Evolutionary conservation across 2,329 filamentous ascomycete genomes (phyloP).

Genomic region (Ramularia endophylla): DNA sequence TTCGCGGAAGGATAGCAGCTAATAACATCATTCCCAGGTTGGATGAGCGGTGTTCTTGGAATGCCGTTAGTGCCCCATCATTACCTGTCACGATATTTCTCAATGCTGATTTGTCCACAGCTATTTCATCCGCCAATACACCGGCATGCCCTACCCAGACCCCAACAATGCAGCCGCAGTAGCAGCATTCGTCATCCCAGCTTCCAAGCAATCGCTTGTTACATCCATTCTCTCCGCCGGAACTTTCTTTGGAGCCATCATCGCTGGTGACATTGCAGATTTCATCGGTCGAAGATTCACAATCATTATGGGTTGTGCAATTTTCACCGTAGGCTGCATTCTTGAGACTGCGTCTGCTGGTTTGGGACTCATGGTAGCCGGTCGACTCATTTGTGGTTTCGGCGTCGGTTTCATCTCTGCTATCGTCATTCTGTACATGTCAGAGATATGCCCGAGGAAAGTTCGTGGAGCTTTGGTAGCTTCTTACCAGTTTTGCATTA

Average conservation of each 20-base stretch:
- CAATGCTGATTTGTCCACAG: too few relatives aligned
- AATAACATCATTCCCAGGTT: too few relatives aligned
- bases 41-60: slow-evolving; percentile 50
- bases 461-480: slow-evolving; percentile 52
- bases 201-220: slow-evolving; percentile 50
- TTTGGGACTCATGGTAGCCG: slow-evolving; percentile 59
- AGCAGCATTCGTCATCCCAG: slow-evolving; percentile 23
- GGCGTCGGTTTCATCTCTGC: slow-evolving; percentile 76
- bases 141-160: too few relatives aligned
- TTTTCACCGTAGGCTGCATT: slow-evolving; percentile 57
- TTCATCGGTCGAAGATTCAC: slow-evolving; percentile 65
- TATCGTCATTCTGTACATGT: slow-evolving; percentile 63
- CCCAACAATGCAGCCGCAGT: slow-evolving; percentile 29
- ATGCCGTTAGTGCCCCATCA: slow-evolving; percentile 35
- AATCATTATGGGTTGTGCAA: slow-evolving; percentile 60
- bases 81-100: too few relatives aligned
- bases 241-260: slow-evolving; percentile 71
- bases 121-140: too few relatives aligned
- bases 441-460: slow-evolving; percentile 40
- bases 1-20: too few relatives aligned
- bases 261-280: slow-evolving; percentile 71
- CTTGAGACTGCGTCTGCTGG: slow-evolving; percentile 55
- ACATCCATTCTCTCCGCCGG: slow-evolving; percentile 63
- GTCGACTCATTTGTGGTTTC: slow-evolving; percentile 66
- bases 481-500: slow-evolving; percentile 50